Conservation (phyloP, 2,329 filamentous ascomycete species). For the Hypoxylon sp. region DNA sequence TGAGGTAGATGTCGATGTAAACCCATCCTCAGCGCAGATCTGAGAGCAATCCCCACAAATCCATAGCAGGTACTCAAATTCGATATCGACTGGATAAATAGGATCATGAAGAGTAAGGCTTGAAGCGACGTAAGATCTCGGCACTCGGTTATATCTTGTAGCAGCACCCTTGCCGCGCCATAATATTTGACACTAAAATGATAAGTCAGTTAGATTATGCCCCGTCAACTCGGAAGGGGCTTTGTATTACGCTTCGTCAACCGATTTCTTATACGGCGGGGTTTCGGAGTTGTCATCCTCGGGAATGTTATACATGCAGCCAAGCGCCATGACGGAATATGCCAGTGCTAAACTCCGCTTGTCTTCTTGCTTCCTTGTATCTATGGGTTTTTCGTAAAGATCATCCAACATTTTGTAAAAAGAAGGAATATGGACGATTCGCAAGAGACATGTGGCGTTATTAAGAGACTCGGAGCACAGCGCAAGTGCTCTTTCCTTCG, state of each 20-base stretch:
- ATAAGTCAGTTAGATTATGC: conserved; percentile 43
- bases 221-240: conserved; percentile 1
- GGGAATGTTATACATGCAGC: conserved; percentile 69
- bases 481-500: conserved; percentile 67
- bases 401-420: conserved; percentile 78
- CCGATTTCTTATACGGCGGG: conserved; percentile 59
- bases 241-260: conserved; percentile 67
- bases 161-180: conserved; percentile 74
- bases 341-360: conserved; percentile 72
- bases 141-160: conserved; percentile 77
- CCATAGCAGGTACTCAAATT: conserved; percentile 85
- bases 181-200: conserved; percentile 79
- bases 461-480: conserved; percentile 59
- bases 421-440: conserved; percentile 78
- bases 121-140: conserved; percentile 82
- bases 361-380: conserved; percentile 69
- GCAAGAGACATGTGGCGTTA: conserved; percentile 60
- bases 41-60: conserved; percentile 82
- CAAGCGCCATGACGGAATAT: conserved; percentile 72
- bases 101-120: conserved; percentile 82
- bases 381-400: conserved; percentile 73
- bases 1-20: conserved; percentile 81
- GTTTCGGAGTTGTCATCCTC: conserved; percentile 46
- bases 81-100: conserved; percentile 85
- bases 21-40: conserved; percentile 82